phyloP scores from a whole-genome alignment of 345 rosid species.

The Brassica rapa region DNA sequence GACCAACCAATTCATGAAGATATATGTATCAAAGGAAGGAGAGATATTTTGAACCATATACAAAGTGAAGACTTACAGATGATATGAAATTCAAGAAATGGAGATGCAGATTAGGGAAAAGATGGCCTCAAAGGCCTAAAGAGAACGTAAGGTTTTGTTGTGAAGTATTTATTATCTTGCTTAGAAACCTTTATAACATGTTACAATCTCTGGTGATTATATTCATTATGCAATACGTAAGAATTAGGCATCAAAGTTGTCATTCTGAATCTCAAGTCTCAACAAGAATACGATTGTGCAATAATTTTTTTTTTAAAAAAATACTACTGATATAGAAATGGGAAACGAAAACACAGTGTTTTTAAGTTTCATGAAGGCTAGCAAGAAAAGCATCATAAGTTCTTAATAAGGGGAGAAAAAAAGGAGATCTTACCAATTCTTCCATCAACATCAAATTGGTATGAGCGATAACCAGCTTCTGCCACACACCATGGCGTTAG shows the following conservation, averaged over 20 bases:
- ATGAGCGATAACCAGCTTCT: conserved; percentile 14
- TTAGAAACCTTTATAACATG: not conserved
- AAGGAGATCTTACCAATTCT: not conserved
- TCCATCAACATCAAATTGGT: not conserved
- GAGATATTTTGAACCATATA: too few relatives aligned
- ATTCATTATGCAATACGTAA: not conserved
- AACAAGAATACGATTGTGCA: not conserved
- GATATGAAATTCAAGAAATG: too few relatives aligned
- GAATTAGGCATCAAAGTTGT: not conserved
- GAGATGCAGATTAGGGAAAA: too few relatives aligned
- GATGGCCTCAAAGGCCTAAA: too few relatives aligned
- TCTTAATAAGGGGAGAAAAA: not conserved
- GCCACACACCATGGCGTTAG: conserved; percentile 33
- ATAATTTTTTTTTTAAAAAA: too few relatives aligned
- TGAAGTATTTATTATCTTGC: too few relatives aligned
- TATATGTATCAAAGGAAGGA: too few relatives aligned
- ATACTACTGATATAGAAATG: not conserved
- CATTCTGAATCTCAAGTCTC: not conserved
- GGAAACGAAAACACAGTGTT: not conserved
- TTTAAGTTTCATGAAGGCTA: not conserved
- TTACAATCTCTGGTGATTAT: not conserved
- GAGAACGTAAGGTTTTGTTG: too few relatives aligned
- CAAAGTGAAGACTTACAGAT: too few relatives aligned
- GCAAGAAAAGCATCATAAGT: not conserved
- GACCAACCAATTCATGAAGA: too few relatives aligned